Evolutionary conservation across 2,329 filamentous ascomycete species (phyloP).

Genomic region (Exophiala alcalophila): DNA sequence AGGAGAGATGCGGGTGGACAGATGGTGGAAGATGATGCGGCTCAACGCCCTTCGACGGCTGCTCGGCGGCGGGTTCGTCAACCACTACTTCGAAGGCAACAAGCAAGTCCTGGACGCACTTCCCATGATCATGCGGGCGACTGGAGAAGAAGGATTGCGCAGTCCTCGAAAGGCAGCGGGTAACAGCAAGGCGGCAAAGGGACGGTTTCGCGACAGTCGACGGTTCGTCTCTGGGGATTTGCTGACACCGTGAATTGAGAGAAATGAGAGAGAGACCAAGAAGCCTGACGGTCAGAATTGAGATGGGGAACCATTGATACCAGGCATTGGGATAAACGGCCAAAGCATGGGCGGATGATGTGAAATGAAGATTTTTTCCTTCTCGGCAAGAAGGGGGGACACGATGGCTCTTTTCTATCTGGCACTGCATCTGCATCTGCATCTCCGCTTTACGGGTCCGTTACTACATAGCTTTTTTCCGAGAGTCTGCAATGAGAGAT

Average conservation of each 20-base stretch:
- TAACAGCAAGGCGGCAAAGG: constrained; percentile 21
- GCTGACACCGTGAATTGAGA: constrained; percentile 1
- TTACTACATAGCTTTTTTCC: too few species aligned
- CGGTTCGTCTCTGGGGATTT: constrained; percentile 23
- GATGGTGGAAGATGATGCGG: constrained; percentile 70
- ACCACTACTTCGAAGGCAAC: constrained; percentile 61
- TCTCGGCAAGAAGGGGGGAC: too few species aligned
- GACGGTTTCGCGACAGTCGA: constrained; percentile 24
- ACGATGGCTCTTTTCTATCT: too few species aligned
- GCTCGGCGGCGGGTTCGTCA: constrained; percentile 60
- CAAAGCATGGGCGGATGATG: too few species aligned
- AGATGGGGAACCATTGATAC: too few species aligned
- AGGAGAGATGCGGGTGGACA: constrained; percentile 63
- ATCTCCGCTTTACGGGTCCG: too few species aligned
- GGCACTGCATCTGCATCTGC: too few species aligned
- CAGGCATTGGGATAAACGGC: too few species aligned
- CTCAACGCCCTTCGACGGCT: constrained; percentile 60
- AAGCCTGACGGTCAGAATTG: too few species aligned
- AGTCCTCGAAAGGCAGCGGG: constrained; percentile 26
- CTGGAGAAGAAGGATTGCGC: constrained; percentile 21
- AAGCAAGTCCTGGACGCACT: constrained; percentile 59
- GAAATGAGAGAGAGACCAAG: too few species aligned
- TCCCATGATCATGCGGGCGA: constrained; percentile 43
- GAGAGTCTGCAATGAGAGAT: too few species aligned
- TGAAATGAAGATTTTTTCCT: too few species aligned